Conservation (phyloP, 2,329 filamentous ascomycete genomes). For the Fusarium oligoseptatum region DNA sequence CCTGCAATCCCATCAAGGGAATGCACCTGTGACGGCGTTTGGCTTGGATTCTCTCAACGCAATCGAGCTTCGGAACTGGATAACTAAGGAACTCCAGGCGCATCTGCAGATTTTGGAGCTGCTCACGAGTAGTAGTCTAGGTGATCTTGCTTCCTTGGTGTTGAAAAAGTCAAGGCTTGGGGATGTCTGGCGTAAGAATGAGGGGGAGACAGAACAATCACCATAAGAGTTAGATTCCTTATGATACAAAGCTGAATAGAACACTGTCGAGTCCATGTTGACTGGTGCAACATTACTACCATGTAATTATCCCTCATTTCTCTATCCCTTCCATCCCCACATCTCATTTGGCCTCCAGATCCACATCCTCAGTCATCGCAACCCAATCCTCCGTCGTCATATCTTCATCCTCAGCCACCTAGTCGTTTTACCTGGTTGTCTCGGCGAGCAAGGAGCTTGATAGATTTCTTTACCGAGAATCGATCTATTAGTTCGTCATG, state of each 20-base stretch:
- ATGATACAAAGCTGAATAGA: background rate
- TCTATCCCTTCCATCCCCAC: no score
- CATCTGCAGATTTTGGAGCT: constrained; percentile 1
- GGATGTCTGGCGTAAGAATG: background rate
- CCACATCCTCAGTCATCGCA: no score
- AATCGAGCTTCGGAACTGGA: background rate
- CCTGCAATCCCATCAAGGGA: background rate
- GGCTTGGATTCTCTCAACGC: background rate
- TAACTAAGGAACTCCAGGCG: background rate
- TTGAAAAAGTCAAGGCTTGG: background rate
- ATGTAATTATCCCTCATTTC: no score
- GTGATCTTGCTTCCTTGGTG: background rate
- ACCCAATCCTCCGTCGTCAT: no score
- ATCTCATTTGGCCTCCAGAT: no score
- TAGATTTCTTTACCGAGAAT: no score
- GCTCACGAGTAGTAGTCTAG: background rate
- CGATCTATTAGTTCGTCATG: no score
- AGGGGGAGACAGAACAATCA: background rate
- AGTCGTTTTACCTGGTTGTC: no score
- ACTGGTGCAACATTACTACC: no score
- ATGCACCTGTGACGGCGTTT: background rate
- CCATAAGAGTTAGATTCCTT: background rate
- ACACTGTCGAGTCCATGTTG: no score
- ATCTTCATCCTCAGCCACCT: no score
- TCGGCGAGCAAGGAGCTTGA: no score